Conservation (phyloP, 805 yeast species). For the Candida mattraensis region DNA sequence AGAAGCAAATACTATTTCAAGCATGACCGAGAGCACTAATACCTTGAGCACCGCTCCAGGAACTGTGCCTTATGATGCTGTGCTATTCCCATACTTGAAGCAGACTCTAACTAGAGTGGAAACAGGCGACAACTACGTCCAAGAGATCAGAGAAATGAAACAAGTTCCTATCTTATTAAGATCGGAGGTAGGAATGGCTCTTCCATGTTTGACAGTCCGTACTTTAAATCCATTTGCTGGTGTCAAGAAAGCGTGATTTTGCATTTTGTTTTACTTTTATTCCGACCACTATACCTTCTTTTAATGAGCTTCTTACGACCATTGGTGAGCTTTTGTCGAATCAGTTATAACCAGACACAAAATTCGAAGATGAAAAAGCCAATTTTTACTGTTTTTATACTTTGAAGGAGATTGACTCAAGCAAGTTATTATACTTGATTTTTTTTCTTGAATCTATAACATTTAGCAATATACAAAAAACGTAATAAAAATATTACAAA, state of each 20-base stretch:
- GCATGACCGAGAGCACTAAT: slow-evolving; percentile 7
- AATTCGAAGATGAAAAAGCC: too few relatives aligned
- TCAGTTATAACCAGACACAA: too few relatives aligned
- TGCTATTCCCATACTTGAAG: slow-evolving; percentile 57
- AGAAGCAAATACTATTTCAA: slow-evolving; percentile 7
- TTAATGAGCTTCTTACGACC: slow-evolving; percentile 15
- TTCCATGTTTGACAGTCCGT: slow-evolving; percentile 92
- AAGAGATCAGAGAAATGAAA: slow-evolving; percentile 75
- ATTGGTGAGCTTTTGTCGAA: slow-evolving; percentile 2
- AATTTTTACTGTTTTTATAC: too few relatives aligned
- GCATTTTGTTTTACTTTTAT: slow-evolving; percentile 2
- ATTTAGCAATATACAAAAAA: neutral
- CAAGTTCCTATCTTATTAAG: slow-evolving; percentile 83
- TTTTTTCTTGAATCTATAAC: neutral
- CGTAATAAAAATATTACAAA: neutral
- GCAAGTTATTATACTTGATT: neutral
- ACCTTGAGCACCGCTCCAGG: slow-evolving; percentile 2
- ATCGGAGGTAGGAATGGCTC: slow-evolving; percentile 92
- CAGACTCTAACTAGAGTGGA: slow-evolving; percentile 60
- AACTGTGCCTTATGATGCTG: slow-evolving; percentile 30
- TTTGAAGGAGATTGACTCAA: neutral
- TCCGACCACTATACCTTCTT: slow-evolving; percentile 19
- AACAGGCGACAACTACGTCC: slow-evolving; percentile 57
- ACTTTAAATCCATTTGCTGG: slow-evolving; percentile 77
- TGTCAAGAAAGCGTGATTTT: slow-evolving; percentile 14